Percentiles rank a stretch among this genome's conserved stretches.
Conservation (phyloP, 768 basidiomycete species). For the Kwoniella mangroviensis region DNA sequence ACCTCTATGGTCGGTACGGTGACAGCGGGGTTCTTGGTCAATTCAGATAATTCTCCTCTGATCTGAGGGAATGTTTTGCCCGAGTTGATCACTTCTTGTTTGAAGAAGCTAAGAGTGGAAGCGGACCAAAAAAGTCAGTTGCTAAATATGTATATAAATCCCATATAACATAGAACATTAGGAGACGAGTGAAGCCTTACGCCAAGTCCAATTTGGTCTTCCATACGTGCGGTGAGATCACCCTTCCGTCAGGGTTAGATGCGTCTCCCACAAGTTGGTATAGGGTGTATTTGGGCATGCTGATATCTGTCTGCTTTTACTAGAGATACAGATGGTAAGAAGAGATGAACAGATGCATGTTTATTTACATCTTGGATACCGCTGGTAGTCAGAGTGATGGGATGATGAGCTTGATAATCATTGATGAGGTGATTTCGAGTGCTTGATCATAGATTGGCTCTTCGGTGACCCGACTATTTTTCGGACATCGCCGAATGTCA, state of each 20-base stretch:
- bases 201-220: slow-evolving; percentile 29
- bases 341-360: background rate
- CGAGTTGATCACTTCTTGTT: slow-evolving; percentile 3
- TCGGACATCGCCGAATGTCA: background rate
- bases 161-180: background rate
- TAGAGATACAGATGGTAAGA: background rate
- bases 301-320: background rate
- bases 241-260: slow-evolving; percentile 19
- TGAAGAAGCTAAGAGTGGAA: slow-evolving; percentile 16
- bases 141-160: too few species aligned
- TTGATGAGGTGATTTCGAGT: slow-evolving; percentile 13
- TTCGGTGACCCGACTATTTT: background rate
- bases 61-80: slow-evolving; percentile 27
- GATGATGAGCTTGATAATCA: background rate
- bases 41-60: slow-evolving; percentile 24
- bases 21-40: slow-evolving; percentile 26
- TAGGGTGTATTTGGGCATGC: slow-evolving; percentile 18
- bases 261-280: slow-evolving; percentile 23
- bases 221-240: slow-evolving; percentile 27
- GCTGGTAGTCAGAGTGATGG: background rate
- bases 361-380: background rate
- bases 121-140: too few species aligned
- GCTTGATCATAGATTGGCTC: background rate
- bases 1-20: slow-evolving; percentile 31
- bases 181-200: background rate